phyloP scores from a whole-genome alignment of 2,329 filamentous ascomycete genomes.

The Trichoderma citrinoviride region DNA sequence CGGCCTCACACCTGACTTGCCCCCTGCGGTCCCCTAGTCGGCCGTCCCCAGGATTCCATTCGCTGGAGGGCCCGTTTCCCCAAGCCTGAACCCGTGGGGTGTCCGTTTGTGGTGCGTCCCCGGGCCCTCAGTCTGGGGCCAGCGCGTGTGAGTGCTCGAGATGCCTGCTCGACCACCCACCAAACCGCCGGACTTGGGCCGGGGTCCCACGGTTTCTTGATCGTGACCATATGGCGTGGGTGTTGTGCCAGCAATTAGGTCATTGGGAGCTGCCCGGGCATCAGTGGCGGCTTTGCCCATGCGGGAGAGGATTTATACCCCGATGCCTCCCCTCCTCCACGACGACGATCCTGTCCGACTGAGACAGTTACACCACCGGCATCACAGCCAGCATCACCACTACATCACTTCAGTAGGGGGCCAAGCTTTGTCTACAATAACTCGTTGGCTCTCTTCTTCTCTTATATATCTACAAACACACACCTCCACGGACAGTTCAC shows the following conservation, averaged over 20 bases:
- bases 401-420: neutral
- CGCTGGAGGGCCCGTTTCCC: constrained; percentile 4
- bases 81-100: constrained; percentile 14
- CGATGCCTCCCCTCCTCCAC: neutral
- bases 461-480: neutral
- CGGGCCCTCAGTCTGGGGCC: neutral
- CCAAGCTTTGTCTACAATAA: neutral
- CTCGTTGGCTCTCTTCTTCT: neutral
- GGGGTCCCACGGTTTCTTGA: constrained; percentile 12
- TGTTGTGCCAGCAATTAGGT: constrained; percentile 9
- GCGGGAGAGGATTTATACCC: constrained; percentile 17
- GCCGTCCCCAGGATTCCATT: neutral
- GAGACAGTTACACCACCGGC: neutral
- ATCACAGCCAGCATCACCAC: neutral
- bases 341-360: neutral
- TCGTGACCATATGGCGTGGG: constrained; percentile 14
- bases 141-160: neutral
- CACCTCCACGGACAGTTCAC: neutral
- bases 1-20: constrained; percentile 12
- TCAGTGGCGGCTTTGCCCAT: constrained; percentile 6
- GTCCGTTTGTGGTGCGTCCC: neutral
- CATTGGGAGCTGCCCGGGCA: neutral
- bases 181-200: constrained; percentile 18
- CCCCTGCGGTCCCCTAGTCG: neutral
- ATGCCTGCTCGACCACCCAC: constrained; percentile 8